Conservation (phyloP, 2,329 filamentous ascomycete genomes). For the Sporothrix inflata region DNA sequence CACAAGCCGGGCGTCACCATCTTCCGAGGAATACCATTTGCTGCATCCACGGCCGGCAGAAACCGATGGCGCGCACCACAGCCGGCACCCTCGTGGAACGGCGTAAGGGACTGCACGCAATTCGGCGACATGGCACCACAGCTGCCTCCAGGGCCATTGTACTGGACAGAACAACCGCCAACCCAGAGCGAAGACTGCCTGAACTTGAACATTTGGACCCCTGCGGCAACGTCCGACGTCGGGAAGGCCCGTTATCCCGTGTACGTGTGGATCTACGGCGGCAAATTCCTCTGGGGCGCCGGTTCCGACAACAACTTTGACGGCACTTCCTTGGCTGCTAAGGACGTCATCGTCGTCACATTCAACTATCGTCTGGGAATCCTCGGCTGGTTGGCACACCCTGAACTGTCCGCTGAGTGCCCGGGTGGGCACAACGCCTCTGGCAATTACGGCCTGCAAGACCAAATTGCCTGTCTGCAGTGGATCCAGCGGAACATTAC, state of each 20-base stretch:
- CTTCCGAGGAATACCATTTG: constrained; percentile 11
- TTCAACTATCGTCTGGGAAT: constrained; percentile 12
- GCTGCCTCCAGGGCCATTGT: not conserved
- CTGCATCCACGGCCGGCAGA: not conserved
- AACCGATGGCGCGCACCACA: constrained; percentile 16
- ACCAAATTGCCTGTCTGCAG: constrained; percentile 11
- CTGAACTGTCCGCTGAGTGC: not conserved
- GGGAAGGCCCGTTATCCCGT: not conserved
- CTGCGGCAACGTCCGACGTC: not conserved
- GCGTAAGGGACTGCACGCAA: not conserved
- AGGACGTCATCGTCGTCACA: not conserved
- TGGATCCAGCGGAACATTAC: constrained; percentile 6
- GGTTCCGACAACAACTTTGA: constrained; percentile 14
- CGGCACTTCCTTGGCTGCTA: not conserved
- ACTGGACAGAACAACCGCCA: not conserved
- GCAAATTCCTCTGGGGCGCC: constrained; percentile 9
- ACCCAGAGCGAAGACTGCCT: constrained; percentile 4
- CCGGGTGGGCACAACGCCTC: constrained; percentile 1
- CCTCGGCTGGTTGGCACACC: constrained; percentile 10
- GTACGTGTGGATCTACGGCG: constrained; percentile 4
- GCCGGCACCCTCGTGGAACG: not conserved
- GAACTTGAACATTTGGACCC: constrained; percentile 4
- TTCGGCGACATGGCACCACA: not conserved
- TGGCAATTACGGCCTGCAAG: constrained; percentile 5
- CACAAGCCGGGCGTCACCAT: not conserved